These are phyloP conservation scores for Puya raimondii DNA, from an alignment of 176 grass and related monocot species.

Conservation along the genomic window DNA sequence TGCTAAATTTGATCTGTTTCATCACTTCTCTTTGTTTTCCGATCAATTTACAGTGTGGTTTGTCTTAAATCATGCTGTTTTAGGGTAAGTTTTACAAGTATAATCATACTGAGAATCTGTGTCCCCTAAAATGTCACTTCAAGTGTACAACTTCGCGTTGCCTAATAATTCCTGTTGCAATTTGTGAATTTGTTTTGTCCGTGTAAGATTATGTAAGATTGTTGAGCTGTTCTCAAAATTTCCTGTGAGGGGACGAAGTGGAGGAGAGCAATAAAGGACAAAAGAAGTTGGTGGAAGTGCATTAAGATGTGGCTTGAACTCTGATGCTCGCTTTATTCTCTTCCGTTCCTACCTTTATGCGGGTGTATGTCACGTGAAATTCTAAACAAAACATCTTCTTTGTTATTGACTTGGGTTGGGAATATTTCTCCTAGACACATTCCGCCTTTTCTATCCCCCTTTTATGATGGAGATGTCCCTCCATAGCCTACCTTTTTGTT, in stretches of 20 bases:
- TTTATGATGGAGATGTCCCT: background rate
- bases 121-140: background rate
- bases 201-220: too few species aligned
- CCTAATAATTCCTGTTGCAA: background rate
- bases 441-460: background rate
- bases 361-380: background rate
- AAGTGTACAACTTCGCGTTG: background rate
- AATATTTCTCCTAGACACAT: slow-evolving; percentile 2
- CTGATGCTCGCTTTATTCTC: slow-evolving; percentile 11
- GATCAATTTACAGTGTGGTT: background rate
- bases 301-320: slow-evolving; percentile 2
- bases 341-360: slow-evolving; percentile 11
- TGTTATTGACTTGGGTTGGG: background rate
- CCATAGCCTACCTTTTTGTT: background rate
- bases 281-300: slow-evolving; percentile 14
- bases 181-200: too few species aligned
- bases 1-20: background rate
- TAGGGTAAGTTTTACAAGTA: background rate
- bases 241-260: background rate
- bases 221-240: background rate
- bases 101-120: background rate
- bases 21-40: background rate
- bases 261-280: background rate
- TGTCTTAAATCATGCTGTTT: background rate
- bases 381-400: background rate